Conservation (phyloP, 768 basidiomycete species). For the Mycena crocata region DNA sequence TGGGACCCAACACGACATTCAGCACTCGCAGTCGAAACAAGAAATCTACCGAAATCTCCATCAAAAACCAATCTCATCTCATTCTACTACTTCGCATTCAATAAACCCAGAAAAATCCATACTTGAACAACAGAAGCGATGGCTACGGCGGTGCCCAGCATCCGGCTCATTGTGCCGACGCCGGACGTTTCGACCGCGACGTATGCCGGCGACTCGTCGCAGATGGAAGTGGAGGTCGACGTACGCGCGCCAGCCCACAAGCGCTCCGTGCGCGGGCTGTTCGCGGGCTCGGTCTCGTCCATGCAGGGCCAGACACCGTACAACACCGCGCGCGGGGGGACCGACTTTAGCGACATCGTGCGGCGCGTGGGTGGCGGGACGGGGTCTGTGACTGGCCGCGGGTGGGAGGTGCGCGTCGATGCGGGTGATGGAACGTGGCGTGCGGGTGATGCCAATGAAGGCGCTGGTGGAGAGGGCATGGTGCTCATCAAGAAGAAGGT, state of each 20-base stretch:
- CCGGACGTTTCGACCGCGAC: constrained; percentile 49
- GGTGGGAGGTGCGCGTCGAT: constrained; percentile 81
- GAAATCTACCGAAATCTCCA: not conserved
- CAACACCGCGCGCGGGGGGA: constrained; percentile 30
- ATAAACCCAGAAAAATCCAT: too few relatives aligned
- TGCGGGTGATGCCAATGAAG: constrained; percentile 59
- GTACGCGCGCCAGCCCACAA: constrained; percentile 48
- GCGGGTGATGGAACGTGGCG: constrained; percentile 55
- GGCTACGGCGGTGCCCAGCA: constrained; percentile 49
- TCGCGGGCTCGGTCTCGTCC: constrained; percentile 37
- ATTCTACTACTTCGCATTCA: too few relatives aligned
- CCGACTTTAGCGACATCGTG: constrained; percentile 72
- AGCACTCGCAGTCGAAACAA: not conserved
- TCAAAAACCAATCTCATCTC: not conserved
- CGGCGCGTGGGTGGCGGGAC: constrained; percentile 60
- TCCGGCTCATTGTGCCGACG: constrained; percentile 62
- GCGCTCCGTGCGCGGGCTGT: constrained; percentile 63
- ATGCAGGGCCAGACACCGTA: constrained; percentile 37
- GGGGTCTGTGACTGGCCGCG: constrained; percentile 50
- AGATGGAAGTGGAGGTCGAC: not conserved
- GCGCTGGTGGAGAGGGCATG: constrained; percentile 29
- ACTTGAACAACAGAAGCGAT: not conserved
- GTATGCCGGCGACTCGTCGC: constrained; percentile 16
- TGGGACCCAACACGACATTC: not conserved
- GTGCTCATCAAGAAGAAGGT: constrained; percentile 65